Percentiles rank a stretch among this genome's conserved stretches.
These are phyloP conservation scores for Phytophthora europaea DNA, from an alignment of 352 stramenopile species.

Conservation along the genomic window DNA sequence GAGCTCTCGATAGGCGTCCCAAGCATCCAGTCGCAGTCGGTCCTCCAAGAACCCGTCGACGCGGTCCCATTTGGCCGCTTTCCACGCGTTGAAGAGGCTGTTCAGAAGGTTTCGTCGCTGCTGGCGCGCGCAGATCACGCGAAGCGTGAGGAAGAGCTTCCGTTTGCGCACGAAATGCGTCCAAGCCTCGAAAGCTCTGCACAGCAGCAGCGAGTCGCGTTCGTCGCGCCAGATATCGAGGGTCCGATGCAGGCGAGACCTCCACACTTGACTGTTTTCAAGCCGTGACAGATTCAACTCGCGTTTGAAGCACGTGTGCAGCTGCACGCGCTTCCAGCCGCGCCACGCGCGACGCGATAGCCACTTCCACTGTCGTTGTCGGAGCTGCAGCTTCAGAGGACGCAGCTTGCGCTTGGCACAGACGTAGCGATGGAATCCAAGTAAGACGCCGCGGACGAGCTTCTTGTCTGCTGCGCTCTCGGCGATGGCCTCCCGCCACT, in stretches of 20 bases:
- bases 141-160: constrained; percentile 59
- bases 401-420: constrained; percentile 47
- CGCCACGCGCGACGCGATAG: constrained; percentile 41
- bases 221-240: constrained; percentile 62
- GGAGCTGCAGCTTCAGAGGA: constrained; percentile 47
- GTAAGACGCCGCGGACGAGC: constrained; percentile 35
- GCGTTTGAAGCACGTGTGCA: constrained; percentile 66
- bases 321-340: constrained; percentile 63
- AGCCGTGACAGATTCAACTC: constrained; percentile 64
- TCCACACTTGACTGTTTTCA: constrained; percentile 51
- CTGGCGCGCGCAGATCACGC: constrained; percentile 50
- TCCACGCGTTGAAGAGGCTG: constrained; percentile 68
- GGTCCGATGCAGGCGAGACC: constrained; percentile 55
- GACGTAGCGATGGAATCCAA: constrained; percentile 43
- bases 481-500: constrained; percentile 65
- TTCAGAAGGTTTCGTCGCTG: constrained; percentile 54
- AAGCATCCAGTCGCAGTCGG: constrained; percentile 59
- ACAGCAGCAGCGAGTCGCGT: constrained; percentile 21
- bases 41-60: constrained; percentile 70
- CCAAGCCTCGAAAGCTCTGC: constrained; percentile 62
- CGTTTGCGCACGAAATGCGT: constrained; percentile 52
- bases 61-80: constrained; percentile 71
- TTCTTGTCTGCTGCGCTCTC: constrained; percentile 60
- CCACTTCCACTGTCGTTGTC: constrained; percentile 19
- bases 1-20: constrained; percentile 67